These are phyloP conservation scores for Carallia brachiata DNA, from an alignment of 345 rosid species.

Conservation along the genomic window DNA sequence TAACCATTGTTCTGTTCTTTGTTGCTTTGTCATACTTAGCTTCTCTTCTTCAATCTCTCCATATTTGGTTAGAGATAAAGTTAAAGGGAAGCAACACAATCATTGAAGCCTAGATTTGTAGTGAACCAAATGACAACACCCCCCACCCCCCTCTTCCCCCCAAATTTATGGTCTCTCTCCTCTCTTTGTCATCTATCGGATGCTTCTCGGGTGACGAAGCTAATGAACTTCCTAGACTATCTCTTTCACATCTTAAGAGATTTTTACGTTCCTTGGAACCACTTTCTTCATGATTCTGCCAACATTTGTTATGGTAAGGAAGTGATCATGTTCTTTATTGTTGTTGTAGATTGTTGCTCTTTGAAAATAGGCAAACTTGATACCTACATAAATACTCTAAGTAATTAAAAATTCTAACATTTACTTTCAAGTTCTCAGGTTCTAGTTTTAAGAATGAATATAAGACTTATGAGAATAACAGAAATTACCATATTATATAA, in stretches of 20 bases:
- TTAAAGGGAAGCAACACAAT: constrained; percentile 13
- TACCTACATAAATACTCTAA: too few relatives aligned
- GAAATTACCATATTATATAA: background rate
- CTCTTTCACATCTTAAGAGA: constrained; percentile 22
- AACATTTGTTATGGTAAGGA: constrained; percentile 22
- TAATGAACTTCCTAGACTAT: constrained; percentile 20
- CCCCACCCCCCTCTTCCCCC: background rate
- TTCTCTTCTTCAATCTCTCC: constrained; percentile 20
- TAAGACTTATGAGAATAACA: constrained; percentile 34
- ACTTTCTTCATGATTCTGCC: constrained; percentile 23
- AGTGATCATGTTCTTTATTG: constrained; percentile 24
- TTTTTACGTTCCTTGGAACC: constrained; percentile 18
- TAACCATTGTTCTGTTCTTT: constrained; percentile 5
- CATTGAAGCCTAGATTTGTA: constrained; percentile 22
- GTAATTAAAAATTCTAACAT: too few relatives aligned
- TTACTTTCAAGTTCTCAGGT: background rate
- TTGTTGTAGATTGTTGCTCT: constrained; percentile 3
- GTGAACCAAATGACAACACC: constrained; percentile 22
- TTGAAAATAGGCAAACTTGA: too few relatives aligned
- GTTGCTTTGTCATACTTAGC: constrained; percentile 14
- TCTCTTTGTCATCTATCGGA: constrained; percentile 23
- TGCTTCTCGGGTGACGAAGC: constrained; percentile 20
- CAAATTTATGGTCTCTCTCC: constrained; percentile 16
- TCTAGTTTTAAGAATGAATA: constrained; percentile 17
- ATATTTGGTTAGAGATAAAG: constrained; percentile 13